A percentile compares a stretch with the other conserved stretches of the same genome.
These are phyloP conservation scores for Aureobasidium sp. DNA, from an alignment of 2,329 filamentous ascomycete species.

Conservation along the genomic window DNA sequence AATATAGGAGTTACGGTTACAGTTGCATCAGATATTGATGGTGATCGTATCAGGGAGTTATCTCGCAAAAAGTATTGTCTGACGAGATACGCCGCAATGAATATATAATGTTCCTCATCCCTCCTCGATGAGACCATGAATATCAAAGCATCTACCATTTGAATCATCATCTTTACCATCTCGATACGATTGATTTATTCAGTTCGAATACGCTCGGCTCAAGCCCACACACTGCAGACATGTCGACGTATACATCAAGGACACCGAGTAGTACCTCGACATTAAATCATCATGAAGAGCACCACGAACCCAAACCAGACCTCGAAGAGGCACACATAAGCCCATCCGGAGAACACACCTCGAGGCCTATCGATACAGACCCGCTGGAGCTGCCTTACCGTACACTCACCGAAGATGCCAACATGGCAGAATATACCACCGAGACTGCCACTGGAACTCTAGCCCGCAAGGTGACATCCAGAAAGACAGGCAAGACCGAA, in stretches of 20 bases:
- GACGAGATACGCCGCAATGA: neutral
- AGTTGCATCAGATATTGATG: neutral
- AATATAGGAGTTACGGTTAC: neutral
- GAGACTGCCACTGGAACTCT: constrained; percentile 20
- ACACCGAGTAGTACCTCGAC: constrained; percentile 1
- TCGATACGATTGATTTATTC: neutral
- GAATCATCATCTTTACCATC: neutral
- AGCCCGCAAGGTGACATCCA: constrained; percentile 23
- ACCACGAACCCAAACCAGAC: neutral
- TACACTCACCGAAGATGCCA: constrained; percentile 18
- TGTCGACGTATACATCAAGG: neutral
- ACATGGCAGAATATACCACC: constrained; percentile 25
- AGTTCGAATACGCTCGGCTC: neutral
- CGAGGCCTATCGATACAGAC: neutral
- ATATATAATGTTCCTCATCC: neutral
- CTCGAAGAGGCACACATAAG: neutral
- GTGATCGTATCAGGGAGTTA: neutral
- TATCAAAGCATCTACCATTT: neutral
- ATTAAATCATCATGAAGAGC: neutral
- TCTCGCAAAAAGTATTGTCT: neutral
- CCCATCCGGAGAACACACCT: neutral
- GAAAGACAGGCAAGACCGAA: constrained; percentile 21
- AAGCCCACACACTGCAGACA: neutral
- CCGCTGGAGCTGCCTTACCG: constrained; percentile 20
- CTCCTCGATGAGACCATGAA: neutral